Evolutionary conservation across 352 stramenopile species (phyloP).

Genomic region (Phytophthora fragariae): DNA sequence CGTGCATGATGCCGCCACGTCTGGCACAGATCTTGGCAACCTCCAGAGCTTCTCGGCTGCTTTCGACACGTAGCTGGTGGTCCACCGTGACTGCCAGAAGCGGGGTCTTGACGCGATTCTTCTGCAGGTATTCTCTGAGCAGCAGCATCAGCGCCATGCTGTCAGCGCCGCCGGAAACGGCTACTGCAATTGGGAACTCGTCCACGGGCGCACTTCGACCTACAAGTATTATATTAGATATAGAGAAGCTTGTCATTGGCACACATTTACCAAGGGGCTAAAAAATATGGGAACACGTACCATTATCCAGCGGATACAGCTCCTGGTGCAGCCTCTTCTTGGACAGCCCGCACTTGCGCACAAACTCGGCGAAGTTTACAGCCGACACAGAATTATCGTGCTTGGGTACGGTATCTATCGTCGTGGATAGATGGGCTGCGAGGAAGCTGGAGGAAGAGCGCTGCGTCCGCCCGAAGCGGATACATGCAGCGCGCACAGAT

Average conservation of each 20-base stretch:
- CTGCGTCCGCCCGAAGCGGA: not conserved
- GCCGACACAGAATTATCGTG: slow-evolving; percentile 33
- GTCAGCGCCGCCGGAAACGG: slow-evolving; percentile 79
- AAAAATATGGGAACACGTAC: slow-evolving; percentile 15
- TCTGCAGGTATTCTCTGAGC: slow-evolving; percentile 67
- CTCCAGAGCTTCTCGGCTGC: slow-evolving; percentile 60
- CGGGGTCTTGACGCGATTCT: slow-evolving; percentile 55
- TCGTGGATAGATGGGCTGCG: slow-evolving; percentile 3
- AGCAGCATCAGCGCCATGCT: slow-evolving; percentile 86
- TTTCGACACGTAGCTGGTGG: slow-evolving; percentile 74
- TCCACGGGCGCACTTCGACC: slow-evolving; percentile 10
- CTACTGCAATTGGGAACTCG: slow-evolving; percentile 75
- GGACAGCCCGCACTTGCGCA: slow-evolving; percentile 52
- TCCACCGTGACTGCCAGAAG: slow-evolving; percentile 86
- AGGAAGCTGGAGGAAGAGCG: slow-evolving; percentile 6
- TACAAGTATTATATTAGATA: not conserved
- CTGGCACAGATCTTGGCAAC: slow-evolving; percentile 56
- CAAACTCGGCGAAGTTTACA: slow-evolving; percentile 41
- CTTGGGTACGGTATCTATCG: not conserved
- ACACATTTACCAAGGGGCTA: not conserved
- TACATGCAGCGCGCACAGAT: not conserved
- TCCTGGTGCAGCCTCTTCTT: slow-evolving; percentile 46
- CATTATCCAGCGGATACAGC: slow-evolving; percentile 45
- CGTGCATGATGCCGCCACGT: slow-evolving; percentile 56
- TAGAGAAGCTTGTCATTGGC: not conserved